Base-by-base conservation (phyloP, 495 filamentous ascomycete genomes). In the Choiromyces venosus region DNA sequence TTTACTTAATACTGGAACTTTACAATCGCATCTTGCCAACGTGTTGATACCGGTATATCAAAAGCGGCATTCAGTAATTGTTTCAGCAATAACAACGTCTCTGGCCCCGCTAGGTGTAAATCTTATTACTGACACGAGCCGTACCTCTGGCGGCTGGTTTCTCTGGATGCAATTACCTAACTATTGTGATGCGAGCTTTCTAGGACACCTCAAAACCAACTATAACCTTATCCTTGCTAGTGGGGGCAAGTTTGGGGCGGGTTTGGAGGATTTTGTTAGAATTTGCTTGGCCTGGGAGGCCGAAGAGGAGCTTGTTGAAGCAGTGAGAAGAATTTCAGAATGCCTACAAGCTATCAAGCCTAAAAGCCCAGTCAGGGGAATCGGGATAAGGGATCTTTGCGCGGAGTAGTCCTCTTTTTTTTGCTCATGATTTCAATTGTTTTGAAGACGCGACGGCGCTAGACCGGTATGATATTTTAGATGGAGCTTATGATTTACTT, bases 281-380 rank as follows among this genome's bases (percentile, higher is more conserved):
- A 76, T 96, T 10, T 92, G 90, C 74, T 93, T 92, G 82, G 86
- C 91, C 14, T 94, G 90, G 89, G 92, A 90, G 83, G 86, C 89
- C 29, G 88, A 88, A 79, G 85, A 85, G n/a, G 82, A 86, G 68
- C 74, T 96, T n/a, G 84, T 78, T 1, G 91, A 93, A 79, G 92
- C 91, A 0, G 85, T 95, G 14, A 79, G 81, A 81, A 86, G 91
- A 73, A 44, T 44, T 0, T 4, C 42, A 44, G 0, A 19, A 19
- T 44, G 42, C 14, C 21, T 44, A 6, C 16, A 14, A 21, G 42
- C 4, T 44, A 2, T 44, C 42, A 21, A 21, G 18, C 16, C 42
- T 21, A 6, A 44, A 19, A 5, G 4, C 1, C 42, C 7, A 5
- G 16, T 44, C 16, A 6, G 42, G 18, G 18, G 18, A n/a, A 44